Conservation (phyloP, 164 flowering plant genomes). For the Liquidambar formosana region DNA sequence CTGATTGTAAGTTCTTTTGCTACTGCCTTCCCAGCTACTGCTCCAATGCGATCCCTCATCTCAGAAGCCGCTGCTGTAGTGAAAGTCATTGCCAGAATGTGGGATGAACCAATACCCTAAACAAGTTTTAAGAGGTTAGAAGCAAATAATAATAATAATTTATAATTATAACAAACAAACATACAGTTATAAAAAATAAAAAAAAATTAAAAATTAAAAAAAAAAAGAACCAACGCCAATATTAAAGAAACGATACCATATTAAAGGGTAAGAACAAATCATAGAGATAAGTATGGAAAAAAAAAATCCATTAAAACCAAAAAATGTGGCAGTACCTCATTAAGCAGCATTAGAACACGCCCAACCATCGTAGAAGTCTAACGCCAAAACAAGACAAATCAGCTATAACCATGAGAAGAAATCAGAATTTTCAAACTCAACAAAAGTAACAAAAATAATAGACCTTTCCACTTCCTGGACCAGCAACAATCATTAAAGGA, state of each 20-base stretch:
- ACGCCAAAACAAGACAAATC: constrained; percentile 15
- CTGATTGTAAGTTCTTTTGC: constrained; percentile 85
- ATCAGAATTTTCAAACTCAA: not conserved
- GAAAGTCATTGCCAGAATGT: constrained; percentile 96
- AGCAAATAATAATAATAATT: too few species aligned
- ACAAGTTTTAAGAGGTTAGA: not conserved
- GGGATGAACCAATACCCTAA: constrained; percentile 73
- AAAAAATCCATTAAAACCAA: not conserved
- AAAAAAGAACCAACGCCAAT: not conserved
- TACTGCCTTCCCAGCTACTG: constrained; percentile 72
- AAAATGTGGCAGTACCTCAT: constrained; percentile 58
- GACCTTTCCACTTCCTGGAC: constrained; percentile 99
- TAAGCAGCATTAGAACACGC: constrained; percentile 71
- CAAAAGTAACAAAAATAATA: not conserved
- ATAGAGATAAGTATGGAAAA: not conserved
- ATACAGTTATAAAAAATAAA: too few species aligned
- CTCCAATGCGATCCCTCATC: constrained; percentile 89
- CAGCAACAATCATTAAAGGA: constrained; percentile 92
- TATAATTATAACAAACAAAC: too few species aligned
- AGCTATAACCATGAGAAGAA: constrained; percentile 7
- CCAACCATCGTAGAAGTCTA: constrained; percentile 99
- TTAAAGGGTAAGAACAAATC: not conserved
- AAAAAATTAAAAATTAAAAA: not conserved
- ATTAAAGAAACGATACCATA: not conserved
- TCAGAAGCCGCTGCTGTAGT: constrained; percentile 97